Conservation (phyloP, 306 rosid genomes). For the Herpetospermum pedunculosum region DNA sequence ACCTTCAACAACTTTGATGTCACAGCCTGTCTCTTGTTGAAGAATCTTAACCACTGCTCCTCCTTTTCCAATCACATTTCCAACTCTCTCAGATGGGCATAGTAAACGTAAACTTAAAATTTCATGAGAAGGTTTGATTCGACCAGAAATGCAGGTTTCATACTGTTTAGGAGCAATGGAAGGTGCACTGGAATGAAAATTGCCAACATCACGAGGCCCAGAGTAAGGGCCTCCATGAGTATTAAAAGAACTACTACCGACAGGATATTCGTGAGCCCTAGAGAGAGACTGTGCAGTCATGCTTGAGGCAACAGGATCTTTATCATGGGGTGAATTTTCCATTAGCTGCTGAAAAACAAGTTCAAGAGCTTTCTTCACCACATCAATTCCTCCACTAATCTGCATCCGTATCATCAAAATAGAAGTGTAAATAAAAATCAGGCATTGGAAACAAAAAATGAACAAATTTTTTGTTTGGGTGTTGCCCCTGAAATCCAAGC, state of each 20-base stretch:
- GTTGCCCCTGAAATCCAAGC: neutral
- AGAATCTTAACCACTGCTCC: slow-evolving; percentile 53
- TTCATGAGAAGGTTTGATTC: slow-evolving; percentile 46
- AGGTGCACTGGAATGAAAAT: slow-evolving; percentile 34
- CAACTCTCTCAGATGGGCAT: slow-evolving; percentile 74
- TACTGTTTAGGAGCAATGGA: slow-evolving; percentile 43
- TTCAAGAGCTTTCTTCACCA: slow-evolving; percentile 72
- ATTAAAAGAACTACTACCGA: slow-evolving; percentile 29
- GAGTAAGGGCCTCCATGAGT: slow-evolving; percentile 34
- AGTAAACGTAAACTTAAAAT: slow-evolving; percentile 58
- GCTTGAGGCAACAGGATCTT: slow-evolving; percentile 27
- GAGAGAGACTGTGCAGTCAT: slow-evolving; percentile 28
- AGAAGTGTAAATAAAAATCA: neutral
- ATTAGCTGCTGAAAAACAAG: slow-evolving; percentile 58
- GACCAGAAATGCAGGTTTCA: slow-evolving; percentile 53
- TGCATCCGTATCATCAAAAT: slow-evolving; percentile 25
- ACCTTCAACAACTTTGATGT: slow-evolving; percentile 66
- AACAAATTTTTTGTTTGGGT: neutral
- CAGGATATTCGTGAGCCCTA: slow-evolving; percentile 21
- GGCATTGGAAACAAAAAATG: neutral
- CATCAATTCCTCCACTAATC: slow-evolving; percentile 68
- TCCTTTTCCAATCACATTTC: slow-evolving; percentile 86
- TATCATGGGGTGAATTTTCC: slow-evolving; percentile 53
- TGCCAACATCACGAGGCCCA: slow-evolving; percentile 37
- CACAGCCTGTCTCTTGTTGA: slow-evolving; percentile 81